Evolutionary conservation across 163 green algal genomes (phyloP), one percentile per base, ranked within the genome.

Genomic region (Scenedesmus sp.): DNA sequence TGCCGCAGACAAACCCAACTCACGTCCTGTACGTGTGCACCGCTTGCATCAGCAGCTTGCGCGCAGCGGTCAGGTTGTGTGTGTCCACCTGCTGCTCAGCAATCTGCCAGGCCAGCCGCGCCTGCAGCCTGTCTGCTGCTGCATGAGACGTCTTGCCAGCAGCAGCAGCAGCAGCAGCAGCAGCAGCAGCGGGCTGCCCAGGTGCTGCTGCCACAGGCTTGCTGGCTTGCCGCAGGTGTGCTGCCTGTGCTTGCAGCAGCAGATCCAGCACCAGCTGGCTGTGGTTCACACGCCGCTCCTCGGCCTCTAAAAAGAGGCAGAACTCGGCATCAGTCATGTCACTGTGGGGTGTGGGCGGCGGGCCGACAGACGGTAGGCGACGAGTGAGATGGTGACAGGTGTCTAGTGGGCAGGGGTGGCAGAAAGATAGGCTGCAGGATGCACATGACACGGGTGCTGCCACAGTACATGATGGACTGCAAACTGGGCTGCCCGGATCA

Each of bases 31-130:
- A 89, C 2, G n/a, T 56, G 23, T 94, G 82, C 23, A 60, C 82
- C 84, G 95, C 95, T 91, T 95, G 95, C 90, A 94, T 94, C 82
- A 98, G 95, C 91, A 98, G 95, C 57, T 93, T 95, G 15, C 93
- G 82, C 0, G 96, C 96, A 20, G 89, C 94, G 4, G 77, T 91
- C 1, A 96, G 84, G 73, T 97, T 96, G 57, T 94, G 91, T 0
- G 92, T 92, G 5, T 94, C 92, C 64, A 97, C 62, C 67, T 98
- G 95, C 91, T 99, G 96, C 1, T 92, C 86, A 0, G 95, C 97
- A 92, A 97, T 96, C 89, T 96, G 93, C 55, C 86, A 76, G n/a
- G 88, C 91, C 26, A 95, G 90, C 89, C 95, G 93, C 34, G 87
- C 92, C 52, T 95, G 91, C 59, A 93, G 70, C 57, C 94, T 91